A percentile compares a stretch with the other conserved stretches of the same genome.
These are phyloP conservation scores for Colletotrichum sp. DNA, from an alignment of 2,329 filamentous ascomycete genomes.

Conservation along the genomic window DNA sequence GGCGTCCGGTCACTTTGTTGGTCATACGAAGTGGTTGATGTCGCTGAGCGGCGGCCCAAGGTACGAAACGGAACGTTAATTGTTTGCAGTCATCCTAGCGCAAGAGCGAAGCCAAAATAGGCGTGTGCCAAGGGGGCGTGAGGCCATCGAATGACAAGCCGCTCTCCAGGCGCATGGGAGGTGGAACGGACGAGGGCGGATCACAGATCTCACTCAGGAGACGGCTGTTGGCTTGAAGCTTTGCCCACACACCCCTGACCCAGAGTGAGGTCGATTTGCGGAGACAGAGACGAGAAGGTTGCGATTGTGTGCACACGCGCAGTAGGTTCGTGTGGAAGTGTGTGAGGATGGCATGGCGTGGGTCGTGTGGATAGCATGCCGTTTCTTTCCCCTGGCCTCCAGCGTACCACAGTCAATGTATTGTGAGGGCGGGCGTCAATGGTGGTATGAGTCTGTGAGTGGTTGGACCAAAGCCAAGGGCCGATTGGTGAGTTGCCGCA, in stretches of 20 bases:
- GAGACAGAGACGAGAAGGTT: neutral
- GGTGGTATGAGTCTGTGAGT: neutral
- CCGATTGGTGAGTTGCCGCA: neutral
- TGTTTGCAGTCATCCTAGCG: slow-evolving; percentile 20
- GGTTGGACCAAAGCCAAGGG: neutral
- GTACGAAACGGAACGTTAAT: slow-evolving; percentile 23
- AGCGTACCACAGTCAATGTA: neutral
- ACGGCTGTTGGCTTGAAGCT: slow-evolving; percentile 16
- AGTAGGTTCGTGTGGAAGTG: neutral
- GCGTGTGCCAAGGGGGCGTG: neutral
- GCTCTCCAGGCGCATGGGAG: slow-evolving; percentile 17
- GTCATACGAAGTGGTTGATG: neutral
- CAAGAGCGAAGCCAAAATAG: neutral
- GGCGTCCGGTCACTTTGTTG: neutral
- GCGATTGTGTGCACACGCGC: neutral
- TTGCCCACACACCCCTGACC: slow-evolving; percentile 6
- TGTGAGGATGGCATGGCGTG: neutral
- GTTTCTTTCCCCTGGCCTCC: neutral
- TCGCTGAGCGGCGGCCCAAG: neutral
- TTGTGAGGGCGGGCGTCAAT: neutral
- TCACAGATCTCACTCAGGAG: slow-evolving; percentile 18
- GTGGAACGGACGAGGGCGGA: slow-evolving; percentile 15
- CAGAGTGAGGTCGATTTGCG: neutral
- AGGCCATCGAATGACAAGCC: slow-evolving; percentile 11
- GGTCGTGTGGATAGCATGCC: neutral